A percentile compares a stretch with the other conserved stretches of the same genome.
These are phyloP conservation scores for Lecanoromycetidae sp. DNA, from an alignment of 2,329 filamentous ascomycete species.

Conservation along the genomic window DNA sequence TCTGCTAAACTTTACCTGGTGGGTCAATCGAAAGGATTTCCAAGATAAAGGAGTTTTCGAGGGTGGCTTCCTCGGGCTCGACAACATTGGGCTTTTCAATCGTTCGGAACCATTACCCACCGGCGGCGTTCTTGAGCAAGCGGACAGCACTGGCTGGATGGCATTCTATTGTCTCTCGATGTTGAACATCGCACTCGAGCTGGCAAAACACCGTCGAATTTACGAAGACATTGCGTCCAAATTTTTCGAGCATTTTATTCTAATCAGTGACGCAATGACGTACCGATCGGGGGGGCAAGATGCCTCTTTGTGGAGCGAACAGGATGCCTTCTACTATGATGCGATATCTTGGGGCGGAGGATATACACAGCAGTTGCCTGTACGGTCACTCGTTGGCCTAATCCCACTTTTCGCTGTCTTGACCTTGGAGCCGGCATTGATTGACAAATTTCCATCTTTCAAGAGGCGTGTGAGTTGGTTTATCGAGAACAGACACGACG, in stretches of 20 bases:
- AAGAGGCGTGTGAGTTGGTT: constrained; percentile 93
- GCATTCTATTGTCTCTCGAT: constrained; percentile 93
- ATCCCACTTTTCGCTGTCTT: constrained; percentile 88
- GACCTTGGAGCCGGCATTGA: constrained; percentile 84
- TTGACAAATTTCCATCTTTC: constrained; percentile 84
- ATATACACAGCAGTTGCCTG: constrained; percentile 83
- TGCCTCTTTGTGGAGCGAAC: constrained; percentile 86
- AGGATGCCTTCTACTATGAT: constrained; percentile 95
- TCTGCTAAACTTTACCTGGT: constrained; percentile 95
- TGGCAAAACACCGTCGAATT: constrained; percentile 86
- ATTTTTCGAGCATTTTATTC: constrained; percentile 97
- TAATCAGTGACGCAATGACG: constrained; percentile 96
- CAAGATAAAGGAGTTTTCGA: constrained; percentile 97
- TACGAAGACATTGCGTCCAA: constrained; percentile 97
- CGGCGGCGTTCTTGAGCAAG: constrained; percentile 85
- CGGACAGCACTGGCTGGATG: constrained; percentile 98
- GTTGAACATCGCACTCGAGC: constrained; percentile 90
- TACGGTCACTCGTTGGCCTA: constrained; percentile 81
- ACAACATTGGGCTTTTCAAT: constrained; percentile 97
- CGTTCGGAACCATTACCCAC: constrained; percentile 89
- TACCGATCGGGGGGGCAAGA: constrained; percentile 61
- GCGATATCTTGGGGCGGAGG: constrained; percentile 93
- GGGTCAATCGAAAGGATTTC: constrained; percentile 91
- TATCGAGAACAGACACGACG: constrained; percentile 70
- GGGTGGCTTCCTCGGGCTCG: constrained; percentile 84